Percentiles rank a stretch among this genome's conserved stretches.
Evolutionary conservation across 2,329 filamentous ascomycete genomes (phyloP).

Genomic region (Berkeleyomyces basicola): DNA sequence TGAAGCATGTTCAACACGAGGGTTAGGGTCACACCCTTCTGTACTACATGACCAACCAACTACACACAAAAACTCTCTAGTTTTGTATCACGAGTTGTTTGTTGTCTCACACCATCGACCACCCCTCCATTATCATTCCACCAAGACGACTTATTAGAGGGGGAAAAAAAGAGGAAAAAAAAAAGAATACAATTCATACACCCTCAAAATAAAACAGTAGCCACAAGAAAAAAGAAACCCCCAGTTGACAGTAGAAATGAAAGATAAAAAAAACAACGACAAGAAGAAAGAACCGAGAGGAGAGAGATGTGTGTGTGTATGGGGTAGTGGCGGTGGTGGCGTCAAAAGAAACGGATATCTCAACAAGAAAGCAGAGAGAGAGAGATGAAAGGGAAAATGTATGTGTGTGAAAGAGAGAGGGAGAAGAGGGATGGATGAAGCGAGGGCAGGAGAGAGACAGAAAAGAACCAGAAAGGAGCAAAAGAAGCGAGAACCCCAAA

Average conservation of each 20-base stretch:
- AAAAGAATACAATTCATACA: constrained; percentile 2
- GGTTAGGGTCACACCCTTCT: too few relatives aligned
- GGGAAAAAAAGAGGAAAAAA: background rate
- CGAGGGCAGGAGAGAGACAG: background rate
- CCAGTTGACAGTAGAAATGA: background rate
- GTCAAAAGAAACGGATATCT: background rate
- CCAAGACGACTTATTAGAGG: background rate
- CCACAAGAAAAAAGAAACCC: background rate
- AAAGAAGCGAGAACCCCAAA: background rate
- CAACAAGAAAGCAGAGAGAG: background rate
- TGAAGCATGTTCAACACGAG: too few relatives aligned
- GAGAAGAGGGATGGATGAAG: background rate
- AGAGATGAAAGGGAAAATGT: background rate
- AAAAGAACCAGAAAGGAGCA: background rate
- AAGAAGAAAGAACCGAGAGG: background rate
- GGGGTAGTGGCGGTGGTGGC: too few relatives aligned
- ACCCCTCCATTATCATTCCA: background rate
- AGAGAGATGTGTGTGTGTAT: too few relatives aligned
- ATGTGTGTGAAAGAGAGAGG: background rate
- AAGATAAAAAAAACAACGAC: background rate
- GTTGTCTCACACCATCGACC: background rate
- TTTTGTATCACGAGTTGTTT: too few relatives aligned
- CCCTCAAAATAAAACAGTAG: background rate
- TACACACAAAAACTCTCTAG: too few relatives aligned
- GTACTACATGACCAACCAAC: too few relatives aligned